Base-by-base conservation (phyloP, 164 flowering plant species). In the Berberis thunbergii region DNA sequence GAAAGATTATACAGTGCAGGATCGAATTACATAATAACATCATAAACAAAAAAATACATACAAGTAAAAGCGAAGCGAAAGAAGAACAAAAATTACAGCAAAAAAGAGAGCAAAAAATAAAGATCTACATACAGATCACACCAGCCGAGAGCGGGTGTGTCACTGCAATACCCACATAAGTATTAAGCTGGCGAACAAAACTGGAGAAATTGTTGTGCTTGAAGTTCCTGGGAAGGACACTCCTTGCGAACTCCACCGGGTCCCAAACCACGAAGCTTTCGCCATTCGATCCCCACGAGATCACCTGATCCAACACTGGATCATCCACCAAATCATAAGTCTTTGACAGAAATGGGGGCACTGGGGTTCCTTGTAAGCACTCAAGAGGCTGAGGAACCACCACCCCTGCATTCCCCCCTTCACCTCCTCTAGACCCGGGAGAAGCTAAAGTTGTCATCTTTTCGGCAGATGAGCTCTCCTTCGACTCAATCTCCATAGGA, bases 181-280 rank as follows among this genome's bases (percentile, higher is more conserved):
- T 86, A 77, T 92, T 92, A 9, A 92, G 94, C 77, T 92, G 98
- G 39, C 98, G 82, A 61, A 89, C 93, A 71, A 92, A 92, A 71
- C 96, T 92, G 75, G 98, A 89, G 84, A 89, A 89, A 72, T 92
- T 92, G 78, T 81, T 86, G 84, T 92, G 98, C 86, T 92, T 92
- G 83, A 92, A 92, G 67, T 89, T 82, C 69, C 81, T 69, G 2
- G 98, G 96, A 63, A 92, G 82, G 4, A 89, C 62, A 26, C 68
- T 11, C 67, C 82, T 77, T 0, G 96, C 49, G 54, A 92, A 89
- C 70, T 88, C 96, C 67, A 80, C 53, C 0, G 91, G 81, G 56
- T 92, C 90, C 96, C 95, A 86, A 11, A 92, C 96, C 64, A 89
- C 93, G 65, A 92, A 88, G 78, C 96, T 92, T 72, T 70, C 69